Percentiles rank a stretch among this genome's conserved stretches.
Evolutionary conservation across 2,329 filamentous ascomycete species (phyloP).

Genomic region (Cladosporium colombiae): DNA sequence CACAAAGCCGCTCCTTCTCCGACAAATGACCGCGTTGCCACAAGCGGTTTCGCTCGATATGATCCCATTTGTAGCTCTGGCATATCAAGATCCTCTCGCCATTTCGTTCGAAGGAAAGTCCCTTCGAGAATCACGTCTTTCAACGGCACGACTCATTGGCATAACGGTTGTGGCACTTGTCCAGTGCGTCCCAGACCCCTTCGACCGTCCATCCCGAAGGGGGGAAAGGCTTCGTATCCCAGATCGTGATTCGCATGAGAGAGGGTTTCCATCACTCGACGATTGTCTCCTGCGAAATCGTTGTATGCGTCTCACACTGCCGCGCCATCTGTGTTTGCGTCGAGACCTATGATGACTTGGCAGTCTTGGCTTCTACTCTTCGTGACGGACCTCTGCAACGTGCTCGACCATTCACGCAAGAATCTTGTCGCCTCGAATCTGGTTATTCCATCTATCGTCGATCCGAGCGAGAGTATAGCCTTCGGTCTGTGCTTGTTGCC

Average conservation of each 20-base stretch:
- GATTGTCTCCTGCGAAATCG: too few relatives aligned
- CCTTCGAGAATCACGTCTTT: background rate
- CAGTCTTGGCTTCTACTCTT: too few relatives aligned
- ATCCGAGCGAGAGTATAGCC: too few relatives aligned
- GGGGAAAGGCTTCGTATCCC: background rate
- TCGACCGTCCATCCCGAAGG: background rate
- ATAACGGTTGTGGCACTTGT: background rate
- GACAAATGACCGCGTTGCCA: background rate
- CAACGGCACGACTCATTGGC: background rate
- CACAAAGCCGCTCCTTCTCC: background rate
- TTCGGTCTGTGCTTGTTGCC: too few relatives aligned
- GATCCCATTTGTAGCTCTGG: background rate
- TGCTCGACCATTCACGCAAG: too few relatives aligned
- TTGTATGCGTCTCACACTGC: too few relatives aligned
- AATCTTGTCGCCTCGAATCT: too few relatives aligned
- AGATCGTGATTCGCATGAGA: background rate
- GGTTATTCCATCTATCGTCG: too few relatives aligned
- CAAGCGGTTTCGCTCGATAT: background rate
- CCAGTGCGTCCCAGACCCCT: background rate
- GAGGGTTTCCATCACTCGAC: too few relatives aligned
- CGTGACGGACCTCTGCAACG: too few relatives aligned
- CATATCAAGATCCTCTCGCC: background rate
- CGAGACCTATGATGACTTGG: too few relatives aligned
- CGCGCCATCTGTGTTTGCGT: too few relatives aligned
- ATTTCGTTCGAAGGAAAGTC: background rate